phyloP scores from a whole-genome alignment of 2,329 filamentous ascomycete species.

The Ascosphaera apis region DNA sequence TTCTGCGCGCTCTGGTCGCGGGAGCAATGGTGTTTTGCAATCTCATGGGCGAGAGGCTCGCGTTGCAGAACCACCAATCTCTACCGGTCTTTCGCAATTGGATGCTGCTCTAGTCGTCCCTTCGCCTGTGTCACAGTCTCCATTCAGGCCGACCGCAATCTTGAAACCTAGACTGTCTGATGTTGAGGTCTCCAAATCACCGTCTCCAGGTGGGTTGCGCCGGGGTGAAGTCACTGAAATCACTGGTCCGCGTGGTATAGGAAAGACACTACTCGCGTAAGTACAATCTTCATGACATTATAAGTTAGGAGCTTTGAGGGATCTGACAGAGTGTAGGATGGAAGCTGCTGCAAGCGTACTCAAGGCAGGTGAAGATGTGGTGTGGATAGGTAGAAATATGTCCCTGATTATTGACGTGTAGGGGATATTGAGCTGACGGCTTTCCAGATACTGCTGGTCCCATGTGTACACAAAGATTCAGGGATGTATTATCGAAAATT shows the following conservation, averaged over 20 bases:
- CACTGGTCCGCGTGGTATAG: slow-evolving; percentile 66
- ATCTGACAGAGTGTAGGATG: slow-evolving; percentile 29
- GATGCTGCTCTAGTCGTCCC: slow-evolving; percentile 16
- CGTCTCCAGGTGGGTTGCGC: slow-evolving; percentile 34
- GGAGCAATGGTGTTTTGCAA: neutral
- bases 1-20: neutral
- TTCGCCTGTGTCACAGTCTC: neutral
- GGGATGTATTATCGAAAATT: slow-evolving; percentile 19
- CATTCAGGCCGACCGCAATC: slow-evolving; percentile 1
- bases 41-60: neutral
- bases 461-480: slow-evolving; percentile 25
- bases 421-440: slow-evolving; percentile 3
- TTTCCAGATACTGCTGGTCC: slow-evolving; percentile 25
- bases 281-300: slow-evolving; percentile 10
- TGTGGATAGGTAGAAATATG: slow-evolving; percentile 52
- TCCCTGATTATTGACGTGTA: neutral
- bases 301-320: slow-evolving; percentile 4
- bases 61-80: slow-evolving; percentile 13
- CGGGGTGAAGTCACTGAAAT: slow-evolving; percentile 65
- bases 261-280: slow-evolving; percentile 67
- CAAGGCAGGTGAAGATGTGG: slow-evolving; percentile 35
- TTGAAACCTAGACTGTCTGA: slow-evolving; percentile 3
- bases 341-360: slow-evolving; percentile 45
- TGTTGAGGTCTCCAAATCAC: slow-evolving; percentile 3
- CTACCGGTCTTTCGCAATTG: slow-evolving; percentile 32